Base-by-base conservation (phyloP, 768 basidiomycete species). In the Asterophora parasitica region DNA sequence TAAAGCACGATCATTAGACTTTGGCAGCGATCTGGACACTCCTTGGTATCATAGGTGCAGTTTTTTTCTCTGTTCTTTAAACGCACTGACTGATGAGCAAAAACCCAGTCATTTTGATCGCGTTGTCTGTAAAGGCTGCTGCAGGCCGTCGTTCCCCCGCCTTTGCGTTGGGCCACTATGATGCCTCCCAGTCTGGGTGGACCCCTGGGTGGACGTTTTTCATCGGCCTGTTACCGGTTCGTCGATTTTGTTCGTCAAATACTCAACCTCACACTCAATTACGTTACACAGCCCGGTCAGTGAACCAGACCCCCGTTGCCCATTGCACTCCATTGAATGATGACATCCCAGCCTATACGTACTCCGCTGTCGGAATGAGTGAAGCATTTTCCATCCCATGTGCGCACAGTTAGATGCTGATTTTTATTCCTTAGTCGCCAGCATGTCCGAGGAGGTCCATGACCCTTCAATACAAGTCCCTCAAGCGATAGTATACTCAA, bases 131-230 rank as follows among this genome's bases (percentile, higher is more conserved):
- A 13, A 83, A 81, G 61, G 82, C 82, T 3, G 75, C 76, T 1
- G 62, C 65, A 12, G 80, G 81, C 1, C 74, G 77, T 12, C 75
- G 72, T 41, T 69, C 82, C 10, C 78, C 73, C 0, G 64, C 73
- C 1, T 85, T 75, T 55, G 82, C 78, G 0, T 67, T 85, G 1
- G 74, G 74, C 8, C 71, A 77, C 49, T 85, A 83, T 45, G 76
- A 84, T 55, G 66, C 77, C 1, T 75, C 81, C n/a, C 61, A 67
- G n/a, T 79, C 83, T 0, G 83, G 83, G 5, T 85, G 83, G 83
- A 74, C 73, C 1, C 71, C 78, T 10, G 83, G 79, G 27, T 85
- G 82, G 82, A 72, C 80, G 0, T 85, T 83, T 58, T 85, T 83
- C 60, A 79, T 83, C 28, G 82, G 82, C 27, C 57, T 83, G 16